Evolutionary conservation across 73 alveolate species (phyloP).

Genomic region (Paramecium octaurelia): DNA sequence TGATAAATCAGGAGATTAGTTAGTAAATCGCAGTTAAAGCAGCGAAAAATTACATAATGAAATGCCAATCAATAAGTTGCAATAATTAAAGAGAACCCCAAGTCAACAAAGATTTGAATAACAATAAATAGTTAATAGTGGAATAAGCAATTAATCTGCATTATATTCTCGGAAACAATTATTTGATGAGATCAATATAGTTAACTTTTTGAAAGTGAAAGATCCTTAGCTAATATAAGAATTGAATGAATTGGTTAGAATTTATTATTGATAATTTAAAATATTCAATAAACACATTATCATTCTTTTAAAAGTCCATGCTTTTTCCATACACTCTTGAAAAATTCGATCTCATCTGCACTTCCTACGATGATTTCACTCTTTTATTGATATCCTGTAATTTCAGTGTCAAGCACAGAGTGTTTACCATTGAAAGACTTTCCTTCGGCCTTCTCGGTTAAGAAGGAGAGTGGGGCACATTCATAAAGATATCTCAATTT

Average conservation of each 20-base stretch:
- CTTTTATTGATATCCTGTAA: constrained; percentile 20
- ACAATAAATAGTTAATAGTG: not conserved
- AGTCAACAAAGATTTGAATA: constrained; percentile 12
- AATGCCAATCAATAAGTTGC: constrained; percentile 55
- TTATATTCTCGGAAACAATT: not conserved
- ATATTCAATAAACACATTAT: not conserved
- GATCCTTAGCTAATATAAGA: constrained; percentile 13
- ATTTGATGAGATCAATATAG: constrained; percentile 44
- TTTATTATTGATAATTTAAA: not conserved
- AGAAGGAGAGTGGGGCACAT: constrained; percentile 81
- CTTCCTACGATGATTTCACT: not conserved
- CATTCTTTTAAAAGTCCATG: constrained; percentile 13
- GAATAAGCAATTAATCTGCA: not conserved
- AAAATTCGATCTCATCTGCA: not conserved
- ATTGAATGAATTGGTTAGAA: constrained; percentile 19
- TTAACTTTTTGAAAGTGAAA: constrained; percentile 24
- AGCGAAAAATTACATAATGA: constrained; percentile 45
- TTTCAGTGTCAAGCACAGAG: constrained; percentile 45
- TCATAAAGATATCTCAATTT: constrained; percentile 72
- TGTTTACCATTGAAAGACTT: constrained; percentile 73
- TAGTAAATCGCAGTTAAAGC: constrained; percentile 30
- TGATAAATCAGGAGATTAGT: constrained; percentile 22
- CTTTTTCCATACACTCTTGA: not conserved
- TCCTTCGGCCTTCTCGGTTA: constrained; percentile 89
- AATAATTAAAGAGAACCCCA: constrained; percentile 57